These are phyloP conservation scores for Candida tallmaniae DNA, from an alignment of 805 yeast species.

Conservation along the genomic window DNA sequence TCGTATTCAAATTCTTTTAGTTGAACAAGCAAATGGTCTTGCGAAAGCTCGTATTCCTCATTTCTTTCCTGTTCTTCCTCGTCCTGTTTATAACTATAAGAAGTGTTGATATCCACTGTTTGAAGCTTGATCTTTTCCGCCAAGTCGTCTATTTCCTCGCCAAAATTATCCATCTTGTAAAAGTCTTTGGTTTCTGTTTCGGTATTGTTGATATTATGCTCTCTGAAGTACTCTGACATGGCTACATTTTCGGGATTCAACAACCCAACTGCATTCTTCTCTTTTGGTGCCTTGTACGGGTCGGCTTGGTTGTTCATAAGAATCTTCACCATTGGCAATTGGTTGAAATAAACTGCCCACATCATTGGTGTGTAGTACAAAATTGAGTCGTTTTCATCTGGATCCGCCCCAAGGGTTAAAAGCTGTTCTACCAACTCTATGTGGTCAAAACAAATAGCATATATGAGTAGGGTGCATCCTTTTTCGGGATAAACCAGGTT, in stretches of 20 bases:
- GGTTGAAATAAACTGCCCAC: slow-evolving; percentile 78
- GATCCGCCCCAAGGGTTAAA: slow-evolving; percentile 41
- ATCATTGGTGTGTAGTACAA: slow-evolving; percentile 65
- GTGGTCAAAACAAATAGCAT: slow-evolving; percentile 53
- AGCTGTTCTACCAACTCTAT: slow-evolving; percentile 43
- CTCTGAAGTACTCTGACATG: slow-evolving; percentile 54
- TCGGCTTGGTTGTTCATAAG: slow-evolving; percentile 65
- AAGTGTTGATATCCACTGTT: slow-evolving; percentile 19
- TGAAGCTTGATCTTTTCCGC: slow-evolving; percentile 30
- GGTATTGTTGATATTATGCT: slow-evolving; percentile 38
- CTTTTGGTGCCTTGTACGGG: slow-evolving; percentile 35
- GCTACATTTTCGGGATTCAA: slow-evolving; percentile 48
- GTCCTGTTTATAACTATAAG: slow-evolving; percentile 10
- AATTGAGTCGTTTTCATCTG: slow-evolving; percentile 47
- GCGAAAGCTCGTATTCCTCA: slow-evolving; percentile 25
- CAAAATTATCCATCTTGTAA: slow-evolving; percentile 16
- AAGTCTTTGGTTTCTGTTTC: slow-evolving; percentile 10
- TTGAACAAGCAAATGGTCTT: slow-evolving; percentile 24
- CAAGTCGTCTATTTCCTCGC: slow-evolving; percentile 31
- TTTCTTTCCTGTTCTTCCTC: slow-evolving; percentile 14
- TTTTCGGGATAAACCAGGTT: slow-evolving; percentile 17
- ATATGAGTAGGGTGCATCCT: slow-evolving; percentile 38
- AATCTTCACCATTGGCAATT: slow-evolving; percentile 48
- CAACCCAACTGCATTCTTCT: slow-evolving; percentile 53
- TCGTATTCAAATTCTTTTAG: slow-evolving; percentile 51